Evolutionary conservation across 345 rosid genomes (phyloP).

Genomic region (Camelina hispida): DNA sequence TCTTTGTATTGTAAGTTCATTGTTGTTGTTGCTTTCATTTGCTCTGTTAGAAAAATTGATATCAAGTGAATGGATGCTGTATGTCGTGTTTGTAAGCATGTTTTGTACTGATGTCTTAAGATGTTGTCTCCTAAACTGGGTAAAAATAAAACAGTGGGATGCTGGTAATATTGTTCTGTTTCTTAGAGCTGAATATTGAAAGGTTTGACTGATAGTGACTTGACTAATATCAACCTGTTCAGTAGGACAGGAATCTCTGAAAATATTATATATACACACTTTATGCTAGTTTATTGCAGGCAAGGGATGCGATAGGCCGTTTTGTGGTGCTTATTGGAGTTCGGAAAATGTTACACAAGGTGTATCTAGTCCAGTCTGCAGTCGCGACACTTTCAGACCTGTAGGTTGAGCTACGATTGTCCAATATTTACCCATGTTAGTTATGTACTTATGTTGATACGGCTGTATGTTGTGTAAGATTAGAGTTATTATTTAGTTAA

Average conservation of each 20-base stretch:
- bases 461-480: neutral
- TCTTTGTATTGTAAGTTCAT: conserved; percentile 20
- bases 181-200: conserved; percentile 1
- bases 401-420: conserved; percentile 48
- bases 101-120: neutral
- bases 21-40: conserved; percentile 2
- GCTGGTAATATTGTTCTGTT: neutral
- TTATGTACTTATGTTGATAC: too few relatives aligned
- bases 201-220: neutral
- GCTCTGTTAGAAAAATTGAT: neutral
- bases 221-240: neutral
- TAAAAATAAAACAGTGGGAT: neutral
- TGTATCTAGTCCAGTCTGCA: conserved; percentile 55
- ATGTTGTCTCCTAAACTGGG: neutral
- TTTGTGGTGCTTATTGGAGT: conserved; percentile 91
- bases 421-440: neutral
- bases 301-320: conserved; percentile 83
- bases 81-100: conserved; percentile 4
- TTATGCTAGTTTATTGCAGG: conserved; percentile 55
- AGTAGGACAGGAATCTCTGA: neutral
- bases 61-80: neutral
- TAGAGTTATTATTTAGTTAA: conserved; percentile 10
- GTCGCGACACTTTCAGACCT: conserved; percentile 62
- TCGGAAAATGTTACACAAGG: conserved; percentile 53
- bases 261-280: neutral